Evolutionary conservation across 208 protist genomes (phyloP).

Genomic region (Wallacemonas rigidus): DNA sequence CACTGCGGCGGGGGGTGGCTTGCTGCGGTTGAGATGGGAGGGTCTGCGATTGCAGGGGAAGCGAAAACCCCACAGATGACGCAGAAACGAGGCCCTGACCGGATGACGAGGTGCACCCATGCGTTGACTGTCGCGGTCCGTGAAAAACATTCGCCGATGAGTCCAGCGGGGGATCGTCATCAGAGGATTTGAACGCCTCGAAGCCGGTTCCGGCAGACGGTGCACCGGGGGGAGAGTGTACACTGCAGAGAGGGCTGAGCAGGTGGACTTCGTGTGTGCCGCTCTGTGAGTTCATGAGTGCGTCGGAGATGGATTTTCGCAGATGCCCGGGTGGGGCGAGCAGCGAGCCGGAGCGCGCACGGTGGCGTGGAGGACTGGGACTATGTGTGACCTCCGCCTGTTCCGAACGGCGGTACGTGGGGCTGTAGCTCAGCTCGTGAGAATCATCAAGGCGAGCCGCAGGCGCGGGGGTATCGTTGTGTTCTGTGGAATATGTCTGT

Average conservation of each 20-base stretch:
- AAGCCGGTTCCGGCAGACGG: not conserved
- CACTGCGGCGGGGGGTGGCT: not conserved
- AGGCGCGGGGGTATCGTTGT: too few species aligned
- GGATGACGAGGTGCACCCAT: not conserved
- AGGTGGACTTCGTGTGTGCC: not conserved
- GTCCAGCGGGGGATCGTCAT: not conserved
- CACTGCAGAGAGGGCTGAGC: conserved; percentile 1
- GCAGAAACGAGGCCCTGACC: not conserved
- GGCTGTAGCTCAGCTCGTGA: conserved; percentile 13
- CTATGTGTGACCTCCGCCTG: not conserved
- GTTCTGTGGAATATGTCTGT: too few species aligned
- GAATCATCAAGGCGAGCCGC: not conserved
- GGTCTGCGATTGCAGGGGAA: not conserved
- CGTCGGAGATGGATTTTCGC: conserved; percentile 10
- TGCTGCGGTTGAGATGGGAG: not conserved
- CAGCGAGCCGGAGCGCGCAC: not conserved
- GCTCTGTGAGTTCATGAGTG: conserved; percentile 13
- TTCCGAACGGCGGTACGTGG: not conserved
- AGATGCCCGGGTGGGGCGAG: not conserved
- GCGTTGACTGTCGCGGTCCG: not conserved
- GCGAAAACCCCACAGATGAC: not conserved
- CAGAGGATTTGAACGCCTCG: not conserved
- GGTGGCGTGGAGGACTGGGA: conserved; percentile 4
- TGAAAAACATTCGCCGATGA: not conserved
- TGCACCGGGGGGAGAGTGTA: not conserved